Percentiles rank a stretch among this genome's conserved stretches.
Conservation (phyloP, 345 rosid genomes). For the Linum trigynum region DNA sequence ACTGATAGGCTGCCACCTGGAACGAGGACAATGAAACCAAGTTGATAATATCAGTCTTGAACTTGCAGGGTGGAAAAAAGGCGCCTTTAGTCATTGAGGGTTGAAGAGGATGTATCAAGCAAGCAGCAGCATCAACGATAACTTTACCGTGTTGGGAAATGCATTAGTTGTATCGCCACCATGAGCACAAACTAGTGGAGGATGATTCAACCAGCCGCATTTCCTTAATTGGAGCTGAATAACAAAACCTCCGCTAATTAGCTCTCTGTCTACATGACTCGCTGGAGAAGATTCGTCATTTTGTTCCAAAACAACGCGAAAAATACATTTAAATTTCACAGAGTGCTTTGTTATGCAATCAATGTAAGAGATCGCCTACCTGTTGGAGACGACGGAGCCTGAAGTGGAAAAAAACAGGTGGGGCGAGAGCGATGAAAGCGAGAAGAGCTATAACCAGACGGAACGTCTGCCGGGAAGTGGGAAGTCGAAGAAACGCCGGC, state of each 20-base stretch:
- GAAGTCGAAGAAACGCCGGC: slow-evolving; percentile 7
- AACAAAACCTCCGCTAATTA: background rate
- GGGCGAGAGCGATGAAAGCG: slow-evolving; percentile 53
- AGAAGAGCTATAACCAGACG: slow-evolving; percentile 46
- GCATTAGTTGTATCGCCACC: slow-evolving; percentile 86
- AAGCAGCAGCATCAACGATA: background rate
- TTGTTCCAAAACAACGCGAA: background rate
- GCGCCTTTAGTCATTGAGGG: no score
- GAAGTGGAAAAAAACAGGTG: slow-evolving; percentile 83
- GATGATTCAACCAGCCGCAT: slow-evolving; percentile 74
- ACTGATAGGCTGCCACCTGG: slow-evolving; percentile 71
- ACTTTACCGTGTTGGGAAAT: slow-evolving; percentile 69
- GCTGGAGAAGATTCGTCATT: no score
- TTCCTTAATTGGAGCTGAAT: slow-evolving; percentile 38
- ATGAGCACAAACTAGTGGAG: slow-evolving; percentile 97
- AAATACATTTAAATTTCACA: no score
- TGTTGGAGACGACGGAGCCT: slow-evolving; percentile 63
- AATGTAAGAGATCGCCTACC: slow-evolving; percentile 17
- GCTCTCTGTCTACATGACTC: background rate
- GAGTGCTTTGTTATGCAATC: no score
- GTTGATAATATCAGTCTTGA: background rate
- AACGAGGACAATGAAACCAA: background rate
- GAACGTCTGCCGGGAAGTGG: slow-evolving; percentile 28
- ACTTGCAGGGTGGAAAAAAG: background rate
- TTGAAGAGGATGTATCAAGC: background rate